A percentile compares a stretch with the other conserved stretches of the same genome.
These are phyloP conservation scores for Lablab purpureus DNA, from an alignment of 306 rosid species.

Conservation along the genomic window DNA sequence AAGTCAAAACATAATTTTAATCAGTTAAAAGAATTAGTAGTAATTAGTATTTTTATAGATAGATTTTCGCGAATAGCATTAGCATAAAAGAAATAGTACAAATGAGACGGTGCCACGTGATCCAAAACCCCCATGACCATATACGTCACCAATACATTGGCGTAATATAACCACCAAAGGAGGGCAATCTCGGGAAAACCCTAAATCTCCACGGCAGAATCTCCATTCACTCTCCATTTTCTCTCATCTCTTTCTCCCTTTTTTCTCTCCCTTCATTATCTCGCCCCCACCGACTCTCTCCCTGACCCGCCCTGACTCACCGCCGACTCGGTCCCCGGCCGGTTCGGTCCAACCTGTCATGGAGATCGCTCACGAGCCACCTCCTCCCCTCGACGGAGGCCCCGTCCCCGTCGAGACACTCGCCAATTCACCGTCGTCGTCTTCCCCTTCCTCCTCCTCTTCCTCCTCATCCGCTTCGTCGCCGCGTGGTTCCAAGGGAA, in stretches of 20 bases:
- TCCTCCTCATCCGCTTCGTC: constrained; percentile 52
- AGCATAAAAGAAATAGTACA: neutral
- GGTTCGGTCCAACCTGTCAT: constrained; percentile 51
- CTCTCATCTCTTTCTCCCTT: neutral
- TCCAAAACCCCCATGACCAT: constrained; percentile 40
- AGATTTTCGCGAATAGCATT: neutral
- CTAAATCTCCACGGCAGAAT: neutral
- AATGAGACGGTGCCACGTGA: constrained; percentile 48
- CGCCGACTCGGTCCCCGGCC: constrained; percentile 54
- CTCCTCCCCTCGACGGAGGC: constrained; percentile 54
- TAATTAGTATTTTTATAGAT: too few species aligned
- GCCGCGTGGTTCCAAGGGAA: constrained; percentile 53
- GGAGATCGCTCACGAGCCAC: constrained; percentile 86
- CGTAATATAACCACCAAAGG: constrained; percentile 29
- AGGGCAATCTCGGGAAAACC: constrained; percentile 55
- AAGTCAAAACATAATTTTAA: neutral
- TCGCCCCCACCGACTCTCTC: constrained; percentile 37
- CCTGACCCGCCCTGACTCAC: constrained; percentile 48
- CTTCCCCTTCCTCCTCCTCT: constrained; percentile 43
- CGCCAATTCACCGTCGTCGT: constrained; percentile 47
- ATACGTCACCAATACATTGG: constrained; percentile 29
- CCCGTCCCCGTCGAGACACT: constrained; percentile 43
- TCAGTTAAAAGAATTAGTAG: neutral
- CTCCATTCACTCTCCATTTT: constrained; percentile 17
- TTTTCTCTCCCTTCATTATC: neutral